Conservation (phyloP, 1,139 yeast genomes). For the Scheffersomyces stambukii region DNA sequence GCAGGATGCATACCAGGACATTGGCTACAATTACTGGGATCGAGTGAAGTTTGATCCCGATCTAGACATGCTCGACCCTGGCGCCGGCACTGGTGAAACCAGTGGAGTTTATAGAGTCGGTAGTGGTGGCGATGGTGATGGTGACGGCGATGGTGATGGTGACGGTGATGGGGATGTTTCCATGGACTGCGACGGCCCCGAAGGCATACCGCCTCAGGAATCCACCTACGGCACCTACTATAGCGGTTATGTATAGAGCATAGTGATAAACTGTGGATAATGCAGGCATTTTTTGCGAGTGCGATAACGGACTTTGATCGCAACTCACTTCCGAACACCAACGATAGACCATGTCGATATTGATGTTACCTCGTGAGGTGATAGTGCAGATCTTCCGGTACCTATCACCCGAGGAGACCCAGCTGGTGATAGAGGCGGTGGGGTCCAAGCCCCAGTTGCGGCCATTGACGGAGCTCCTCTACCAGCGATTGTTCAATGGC, state of each 20-base stretch:
- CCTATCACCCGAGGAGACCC: slow-evolving; percentile 20
- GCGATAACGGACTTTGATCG: slow-evolving; percentile 1
- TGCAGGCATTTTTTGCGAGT: neutral
- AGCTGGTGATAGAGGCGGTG: slow-evolving; percentile 11
- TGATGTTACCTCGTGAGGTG: slow-evolving; percentile 23
- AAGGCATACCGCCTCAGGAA: slow-evolving; percentile 7
- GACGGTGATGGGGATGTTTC: slow-evolving; percentile 12
- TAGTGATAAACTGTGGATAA: neutral
- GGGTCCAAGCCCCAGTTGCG: slow-evolving; percentile 2
- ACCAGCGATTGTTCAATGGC: slow-evolving; percentile 21
- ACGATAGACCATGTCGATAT: slow-evolving; percentile 1
- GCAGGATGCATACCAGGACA: slow-evolving; percentile 15
- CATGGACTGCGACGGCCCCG: slow-evolving; percentile 3
- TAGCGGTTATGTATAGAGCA: neutral
- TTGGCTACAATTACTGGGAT: slow-evolving; percentile 39
- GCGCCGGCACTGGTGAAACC: slow-evolving; percentile 17
- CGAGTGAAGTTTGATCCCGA: slow-evolving; percentile 22
- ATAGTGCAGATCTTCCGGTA: slow-evolving; percentile 18
- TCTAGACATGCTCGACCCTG: slow-evolving; percentile 23
- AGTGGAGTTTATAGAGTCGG: slow-evolving; percentile 6
- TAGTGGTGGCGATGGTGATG: slow-evolving; percentile 11
- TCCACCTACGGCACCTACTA: slow-evolving; percentile 22
- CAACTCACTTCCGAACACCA: slow-evolving; percentile 1
- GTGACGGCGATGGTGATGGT: slow-evolving; percentile 16
- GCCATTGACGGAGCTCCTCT: slow-evolving; percentile 9